Evolutionary conservation across 2,329 filamentous ascomycete species (phyloP).

Genomic region (Orbilia javanica): DNA sequence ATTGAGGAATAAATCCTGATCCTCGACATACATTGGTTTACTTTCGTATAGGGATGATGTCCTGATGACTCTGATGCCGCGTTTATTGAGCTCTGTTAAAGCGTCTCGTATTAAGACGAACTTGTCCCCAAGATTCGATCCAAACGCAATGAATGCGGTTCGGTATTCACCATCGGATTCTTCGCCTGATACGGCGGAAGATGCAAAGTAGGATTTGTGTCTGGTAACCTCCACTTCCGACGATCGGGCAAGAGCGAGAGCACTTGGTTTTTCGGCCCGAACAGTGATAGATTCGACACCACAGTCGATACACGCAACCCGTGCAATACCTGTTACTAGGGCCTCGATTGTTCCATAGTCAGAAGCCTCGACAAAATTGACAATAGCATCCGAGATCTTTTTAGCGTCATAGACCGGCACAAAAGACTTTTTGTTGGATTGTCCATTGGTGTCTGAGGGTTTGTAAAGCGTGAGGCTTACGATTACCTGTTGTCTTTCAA

Average conservation of each 20-base stretch:
- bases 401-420: constrained; percentile 60
- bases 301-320: constrained; percentile 67
- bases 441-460: constrained; percentile 63
- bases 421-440: constrained; percentile 63
- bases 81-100: constrained; percentile 79
- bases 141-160: constrained; percentile 83
- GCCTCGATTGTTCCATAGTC: constrained; percentile 70
- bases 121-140: constrained; percentile 91
- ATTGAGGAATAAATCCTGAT: constrained; percentile 90
- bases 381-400: constrained; percentile 59
- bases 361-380: constrained; percentile 66
- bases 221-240: constrained; percentile 69
- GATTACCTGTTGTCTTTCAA: constrained; percentile 69
- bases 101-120: constrained; percentile 87
- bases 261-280: constrained; percentile 69
- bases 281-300: constrained; percentile 68
- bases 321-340: constrained; percentile 68
- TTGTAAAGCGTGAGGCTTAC: constrained; percentile 63
- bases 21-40: constrained; percentile 92
- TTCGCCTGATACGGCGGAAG: constrained; percentile 41
- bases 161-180: constrained; percentile 41
- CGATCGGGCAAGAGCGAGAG: constrained; percentile 68
- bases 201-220: constrained; percentile 66
- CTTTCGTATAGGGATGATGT: constrained; percentile 96
- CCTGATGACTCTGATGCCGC: constrained; percentile 78